phyloP scores from a whole-genome alignment of 176 grass and related monocot genomes.

The Musa schizocarpa region DNA sequence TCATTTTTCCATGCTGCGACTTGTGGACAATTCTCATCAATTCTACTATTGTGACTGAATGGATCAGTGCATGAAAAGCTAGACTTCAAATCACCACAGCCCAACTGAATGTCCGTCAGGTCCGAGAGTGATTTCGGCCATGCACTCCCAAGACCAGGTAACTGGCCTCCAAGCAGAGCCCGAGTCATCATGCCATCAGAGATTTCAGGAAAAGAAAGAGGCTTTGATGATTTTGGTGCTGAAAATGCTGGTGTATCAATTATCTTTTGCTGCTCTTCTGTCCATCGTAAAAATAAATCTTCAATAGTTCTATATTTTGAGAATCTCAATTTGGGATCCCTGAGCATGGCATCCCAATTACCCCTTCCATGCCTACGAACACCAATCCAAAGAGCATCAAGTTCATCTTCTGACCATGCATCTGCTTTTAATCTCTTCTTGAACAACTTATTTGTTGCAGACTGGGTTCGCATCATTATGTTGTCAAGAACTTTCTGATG shows the following conservation, averaged over 20 bases:
- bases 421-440: conserved; percentile 70
- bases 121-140: conserved; percentile 57
- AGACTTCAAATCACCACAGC: conserved; percentile 52
- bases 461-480: conserved; percentile 78
- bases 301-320: conserved; percentile 53
- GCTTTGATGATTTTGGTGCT: conserved; percentile 41
- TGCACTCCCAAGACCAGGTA: conserved; percentile 56
- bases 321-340: conserved; percentile 82
- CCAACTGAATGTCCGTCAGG: conserved; percentile 88
- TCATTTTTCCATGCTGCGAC: conserved; percentile 38
- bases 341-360: conserved; percentile 91
- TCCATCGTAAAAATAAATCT: conserved; percentile 67
- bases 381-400: conserved; percentile 95
- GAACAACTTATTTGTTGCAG: conserved; percentile 59
- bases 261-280: conserved; percentile 71
- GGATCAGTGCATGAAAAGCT: conserved; percentile 46
- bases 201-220: conserved; percentile 45
- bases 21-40: conserved; percentile 34
- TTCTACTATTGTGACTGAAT: conserved; percentile 32
- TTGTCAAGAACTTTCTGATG: conserved; percentile 91
- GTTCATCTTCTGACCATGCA: conserved; percentile 89
- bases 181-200: conserved; percentile 89
- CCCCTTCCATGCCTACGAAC: conserved; percentile 84
- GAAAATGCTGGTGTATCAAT: conserved; percentile 54
- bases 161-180: conserved; percentile 70